Evolutionary conservation across 2,329 filamentous ascomycete genomes (phyloP).

Genomic region (Lasiodiplodia sp.): DNA sequence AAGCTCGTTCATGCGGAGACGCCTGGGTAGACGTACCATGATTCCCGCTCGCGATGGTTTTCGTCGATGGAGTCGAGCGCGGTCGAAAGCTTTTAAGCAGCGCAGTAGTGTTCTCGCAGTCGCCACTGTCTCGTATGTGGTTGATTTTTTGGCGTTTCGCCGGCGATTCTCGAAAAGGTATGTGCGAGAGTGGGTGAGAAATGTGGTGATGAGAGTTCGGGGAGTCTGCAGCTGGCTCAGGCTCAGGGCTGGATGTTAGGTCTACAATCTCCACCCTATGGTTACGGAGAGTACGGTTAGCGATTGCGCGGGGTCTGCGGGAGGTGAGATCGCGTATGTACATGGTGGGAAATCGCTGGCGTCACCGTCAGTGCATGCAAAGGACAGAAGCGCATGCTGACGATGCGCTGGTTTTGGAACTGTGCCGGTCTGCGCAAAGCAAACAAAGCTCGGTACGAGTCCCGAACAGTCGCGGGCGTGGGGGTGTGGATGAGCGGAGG

Average conservation of each 20-base stretch:
- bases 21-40: slow-evolving; percentile 14
- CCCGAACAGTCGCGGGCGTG: background rate
- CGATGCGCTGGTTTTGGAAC: background rate
- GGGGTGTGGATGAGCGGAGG: background rate
- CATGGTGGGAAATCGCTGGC: background rate
- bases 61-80: background rate
- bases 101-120: background rate
- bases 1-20: background rate
- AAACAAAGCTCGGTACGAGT: background rate
- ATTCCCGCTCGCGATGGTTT: background rate
- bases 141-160: background rate
- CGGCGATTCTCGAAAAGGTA: background rate
- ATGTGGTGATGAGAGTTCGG: background rate
- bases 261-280: slow-evolving; percentile 2
- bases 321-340: background rate
- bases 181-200: background rate
- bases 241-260: slow-evolving; percentile 3
- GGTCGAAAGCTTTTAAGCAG: background rate
- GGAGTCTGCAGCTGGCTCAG: background rate
- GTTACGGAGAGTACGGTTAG: background rate
- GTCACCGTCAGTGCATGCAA: background rate
- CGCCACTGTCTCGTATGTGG: background rate
- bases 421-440: background rate
- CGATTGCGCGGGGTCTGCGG: background rate
- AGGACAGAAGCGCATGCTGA: background rate